A percentile compares a stretch with the other conserved stretches of the same genome.
Evolutionary conservation across 257 asterid genomes (phyloP).

Genomic region (Gynochthodes officinalis): DNA sequence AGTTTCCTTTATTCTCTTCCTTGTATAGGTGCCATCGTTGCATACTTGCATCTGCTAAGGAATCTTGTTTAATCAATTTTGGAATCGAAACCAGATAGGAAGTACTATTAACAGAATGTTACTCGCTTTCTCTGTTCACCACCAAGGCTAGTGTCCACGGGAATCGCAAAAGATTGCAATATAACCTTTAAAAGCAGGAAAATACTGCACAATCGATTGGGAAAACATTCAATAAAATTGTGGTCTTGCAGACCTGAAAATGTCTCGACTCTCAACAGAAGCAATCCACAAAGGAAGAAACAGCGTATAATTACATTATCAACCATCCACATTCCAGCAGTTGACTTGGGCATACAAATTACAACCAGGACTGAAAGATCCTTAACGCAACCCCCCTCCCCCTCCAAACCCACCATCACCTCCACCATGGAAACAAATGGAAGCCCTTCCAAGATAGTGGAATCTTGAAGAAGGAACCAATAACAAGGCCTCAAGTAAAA

Average conservation of each 20-base stretch:
- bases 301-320: constrained; percentile 16
- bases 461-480: neutral
- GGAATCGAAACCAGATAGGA: too few relatives aligned
- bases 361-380: neutral
- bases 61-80: too few relatives aligned
- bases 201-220: neutral
- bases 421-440: neutral
- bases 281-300: constrained; percentile 5
- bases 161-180: too few relatives aligned
- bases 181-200: too few relatives aligned
- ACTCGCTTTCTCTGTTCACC: too few relatives aligned
- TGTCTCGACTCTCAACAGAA: neutral
- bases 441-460: neutral
- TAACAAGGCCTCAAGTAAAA: neutral
- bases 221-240: neutral
- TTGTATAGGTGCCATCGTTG: too few relatives aligned
- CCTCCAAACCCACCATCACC: neutral
- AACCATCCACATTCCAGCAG: constrained; percentile 5
- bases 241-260: neutral
- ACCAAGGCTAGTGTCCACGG: too few relatives aligned
- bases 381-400: neutral
- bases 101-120: too few relatives aligned
- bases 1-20: too few relatives aligned
- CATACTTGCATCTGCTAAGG: too few relatives aligned
- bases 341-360: neutral